Percentiles rank a stretch among this genome's conserved stretches.
phyloP scores from a whole-genome alignment of 345 rosid species.

The Microcos paniculata region DNA sequence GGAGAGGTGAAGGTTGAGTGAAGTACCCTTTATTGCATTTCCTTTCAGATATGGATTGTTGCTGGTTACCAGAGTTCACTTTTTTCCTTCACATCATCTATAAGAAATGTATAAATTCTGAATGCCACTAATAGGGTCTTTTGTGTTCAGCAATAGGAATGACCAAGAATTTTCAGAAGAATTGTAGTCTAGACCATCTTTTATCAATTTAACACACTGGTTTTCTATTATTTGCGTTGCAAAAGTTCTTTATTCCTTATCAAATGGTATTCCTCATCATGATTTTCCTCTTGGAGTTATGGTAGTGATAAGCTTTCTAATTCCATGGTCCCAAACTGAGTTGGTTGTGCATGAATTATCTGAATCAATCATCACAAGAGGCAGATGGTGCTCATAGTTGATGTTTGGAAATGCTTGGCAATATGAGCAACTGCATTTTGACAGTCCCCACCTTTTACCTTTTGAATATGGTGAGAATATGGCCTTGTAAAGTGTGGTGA shows the following conservation, averaged over 20 bases:
- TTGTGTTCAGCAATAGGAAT: slow-evolving; percentile 7
- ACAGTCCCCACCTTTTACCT: neutral
- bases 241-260: neutral
- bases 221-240: neutral
- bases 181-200: neutral
- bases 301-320: neutral
- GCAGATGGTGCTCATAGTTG: neutral
- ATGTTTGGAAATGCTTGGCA: neutral
- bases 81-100: neutral
- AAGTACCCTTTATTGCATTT: neutral
- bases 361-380: neutral
- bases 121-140: neutral
- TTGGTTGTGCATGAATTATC: neutral
- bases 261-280: neutral
- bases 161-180: neutral
- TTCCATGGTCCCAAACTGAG: neutral
- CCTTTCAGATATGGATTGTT: neutral
- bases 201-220: neutral
- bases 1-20: slow-evolving; percentile 70
- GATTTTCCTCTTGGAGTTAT: neutral
- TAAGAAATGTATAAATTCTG: neutral
- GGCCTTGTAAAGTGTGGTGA: neutral
- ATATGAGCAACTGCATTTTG: neutral
- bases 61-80: neutral
- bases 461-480: neutral